A percentile compares a stretch with the other conserved stretches of the same genome.
phyloP scores from a whole-genome alignment of 1,284 basidiomycete genomes.

The Somion occarium region DNA sequence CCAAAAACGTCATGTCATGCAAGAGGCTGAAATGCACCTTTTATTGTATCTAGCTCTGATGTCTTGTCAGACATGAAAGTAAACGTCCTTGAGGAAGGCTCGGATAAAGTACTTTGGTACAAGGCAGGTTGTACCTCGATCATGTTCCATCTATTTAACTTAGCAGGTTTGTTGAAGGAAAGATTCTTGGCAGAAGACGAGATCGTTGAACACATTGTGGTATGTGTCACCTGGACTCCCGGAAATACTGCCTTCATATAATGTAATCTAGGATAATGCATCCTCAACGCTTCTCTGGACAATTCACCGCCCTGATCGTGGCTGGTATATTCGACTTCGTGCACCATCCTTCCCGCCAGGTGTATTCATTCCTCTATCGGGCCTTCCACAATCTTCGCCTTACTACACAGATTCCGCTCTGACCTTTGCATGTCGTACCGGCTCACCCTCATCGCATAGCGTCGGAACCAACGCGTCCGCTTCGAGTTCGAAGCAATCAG shows the following conservation, averaged over 20 bases:
- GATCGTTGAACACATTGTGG: constrained; percentile 68
- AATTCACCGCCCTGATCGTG: constrained; percentile 68
- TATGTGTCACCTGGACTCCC: constrained; percentile 29
- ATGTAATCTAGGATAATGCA: constrained; percentile 49
- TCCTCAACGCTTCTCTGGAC: constrained; percentile 64
- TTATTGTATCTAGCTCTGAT: constrained; percentile 74
- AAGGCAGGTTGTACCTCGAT: constrained; percentile 43
- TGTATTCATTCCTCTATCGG: constrained; percentile 58
- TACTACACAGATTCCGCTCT: constrained; percentile 59
- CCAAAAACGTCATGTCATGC: too few species aligned
- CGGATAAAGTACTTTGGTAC: constrained; percentile 63
- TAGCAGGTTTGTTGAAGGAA: constrained; percentile 44
- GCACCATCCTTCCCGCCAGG: constrained; percentile 61
- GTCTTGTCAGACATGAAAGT: constrained; percentile 68
- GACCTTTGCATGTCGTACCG: constrained; percentile 59
- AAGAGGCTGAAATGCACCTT: too few species aligned
- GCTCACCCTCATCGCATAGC: constrained; percentile 21
- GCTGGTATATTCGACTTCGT: constrained; percentile 76
- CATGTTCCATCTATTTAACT: not conserved
- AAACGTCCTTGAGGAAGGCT: constrained; percentile 55
- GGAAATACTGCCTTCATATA: not conserved
- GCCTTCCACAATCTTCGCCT: constrained; percentile 49
- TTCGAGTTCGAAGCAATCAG: constrained; percentile 18
- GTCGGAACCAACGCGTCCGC: constrained; percentile 2
- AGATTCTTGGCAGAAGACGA: constrained; percentile 67